Conservation (phyloP, 768 basidiomycete species). For the Termitomyces sp. region DNA sequence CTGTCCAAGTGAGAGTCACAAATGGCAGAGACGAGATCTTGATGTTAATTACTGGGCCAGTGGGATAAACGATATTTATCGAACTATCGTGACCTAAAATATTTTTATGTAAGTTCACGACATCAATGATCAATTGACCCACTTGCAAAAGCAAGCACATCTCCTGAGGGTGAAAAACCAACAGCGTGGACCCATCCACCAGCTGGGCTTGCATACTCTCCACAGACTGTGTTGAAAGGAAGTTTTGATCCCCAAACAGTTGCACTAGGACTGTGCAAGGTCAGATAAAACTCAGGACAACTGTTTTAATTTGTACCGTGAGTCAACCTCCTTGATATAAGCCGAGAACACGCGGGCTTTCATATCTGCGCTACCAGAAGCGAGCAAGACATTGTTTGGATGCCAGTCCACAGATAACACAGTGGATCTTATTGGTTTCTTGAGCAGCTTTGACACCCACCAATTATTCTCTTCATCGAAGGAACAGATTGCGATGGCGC, state of each 20-base stretch:
- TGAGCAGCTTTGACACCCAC: slow-evolving; percentile 97
- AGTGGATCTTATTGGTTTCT: slow-evolving; percentile 96
- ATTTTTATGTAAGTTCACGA: not conserved
- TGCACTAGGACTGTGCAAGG: slow-evolving; percentile 62
- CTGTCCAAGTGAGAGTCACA: slow-evolving; percentile 81
- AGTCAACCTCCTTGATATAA: slow-evolving; percentile 97
- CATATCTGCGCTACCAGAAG: slow-evolving; percentile 96
- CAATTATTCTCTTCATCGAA: slow-evolving; percentile 98
- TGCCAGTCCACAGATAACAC: slow-evolving; percentile 97
- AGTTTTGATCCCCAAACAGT: slow-evolving; percentile 97
- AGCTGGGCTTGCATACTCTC: slow-evolving; percentile 82
- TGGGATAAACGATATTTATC: slow-evolving; percentile 88
- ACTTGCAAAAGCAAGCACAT: slow-evolving; percentile 91
- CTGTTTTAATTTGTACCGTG: slow-evolving; percentile 46
- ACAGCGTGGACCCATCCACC: slow-evolving; percentile 98
- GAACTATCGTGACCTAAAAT: slow-evolving; percentile 87
- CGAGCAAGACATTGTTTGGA: slow-evolving; percentile 96
- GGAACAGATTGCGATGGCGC: slow-evolving; percentile 93
- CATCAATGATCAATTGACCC: slow-evolving; percentile 26
- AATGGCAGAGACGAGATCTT: slow-evolving; percentile 75
- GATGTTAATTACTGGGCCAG: slow-evolving; percentile 71
- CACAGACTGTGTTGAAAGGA: slow-evolving; percentile 96
- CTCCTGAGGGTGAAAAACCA: slow-evolving; percentile 95
- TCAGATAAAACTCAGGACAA: slow-evolving; percentile 1
- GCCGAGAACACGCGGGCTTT: slow-evolving; percentile 97